Conservation (phyloP, 2,329 filamentous ascomycete species). For the Hypoxylon sp. region DNA sequence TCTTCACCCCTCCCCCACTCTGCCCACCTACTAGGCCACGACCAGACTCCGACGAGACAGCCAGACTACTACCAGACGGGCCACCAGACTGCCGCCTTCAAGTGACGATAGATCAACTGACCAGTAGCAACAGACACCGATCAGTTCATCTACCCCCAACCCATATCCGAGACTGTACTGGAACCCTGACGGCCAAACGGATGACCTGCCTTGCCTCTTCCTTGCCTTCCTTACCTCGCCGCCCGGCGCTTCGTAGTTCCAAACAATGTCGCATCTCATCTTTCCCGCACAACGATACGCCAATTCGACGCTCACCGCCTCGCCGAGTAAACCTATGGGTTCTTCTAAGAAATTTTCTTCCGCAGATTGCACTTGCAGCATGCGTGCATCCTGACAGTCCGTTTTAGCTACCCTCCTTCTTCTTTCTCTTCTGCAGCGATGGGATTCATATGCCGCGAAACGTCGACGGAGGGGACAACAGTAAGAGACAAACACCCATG, state of each 20-base stretch:
- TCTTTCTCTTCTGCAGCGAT: constrained; percentile 22
- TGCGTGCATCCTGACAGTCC: constrained; percentile 27
- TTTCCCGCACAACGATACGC: constrained; percentile 38
- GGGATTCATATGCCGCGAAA: constrained; percentile 24
- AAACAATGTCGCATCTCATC: constrained; percentile 37
- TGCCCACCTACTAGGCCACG: constrained; percentile 14
- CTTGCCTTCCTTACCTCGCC: constrained; percentile 18
- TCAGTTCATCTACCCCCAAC: constrained; percentile 39
- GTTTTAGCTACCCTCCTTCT: constrained; percentile 13
- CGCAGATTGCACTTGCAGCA: constrained; percentile 38
- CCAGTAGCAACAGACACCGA: constrained; percentile 40
- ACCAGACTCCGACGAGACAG: neutral
- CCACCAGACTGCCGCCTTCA: neutral
- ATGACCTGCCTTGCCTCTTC: constrained; percentile 39
- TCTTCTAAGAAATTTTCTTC: constrained; percentile 33
- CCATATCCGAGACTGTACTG: constrained; percentile 34
- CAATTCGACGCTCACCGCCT: constrained; percentile 46
- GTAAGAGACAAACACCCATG: constrained; percentile 18
- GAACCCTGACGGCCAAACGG: constrained; percentile 43
- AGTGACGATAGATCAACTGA: constrained; percentile 37
- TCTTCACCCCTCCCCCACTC: constrained; percentile 31
- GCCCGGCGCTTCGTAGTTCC: constrained; percentile 39
- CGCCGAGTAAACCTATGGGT: constrained; percentile 19
- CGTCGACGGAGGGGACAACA: neutral
- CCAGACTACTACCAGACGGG: constrained; percentile 3